phyloP scores from a whole-genome alignment of 1,284 basidiomycete species.

The Blastosporella zonata region DNA sequence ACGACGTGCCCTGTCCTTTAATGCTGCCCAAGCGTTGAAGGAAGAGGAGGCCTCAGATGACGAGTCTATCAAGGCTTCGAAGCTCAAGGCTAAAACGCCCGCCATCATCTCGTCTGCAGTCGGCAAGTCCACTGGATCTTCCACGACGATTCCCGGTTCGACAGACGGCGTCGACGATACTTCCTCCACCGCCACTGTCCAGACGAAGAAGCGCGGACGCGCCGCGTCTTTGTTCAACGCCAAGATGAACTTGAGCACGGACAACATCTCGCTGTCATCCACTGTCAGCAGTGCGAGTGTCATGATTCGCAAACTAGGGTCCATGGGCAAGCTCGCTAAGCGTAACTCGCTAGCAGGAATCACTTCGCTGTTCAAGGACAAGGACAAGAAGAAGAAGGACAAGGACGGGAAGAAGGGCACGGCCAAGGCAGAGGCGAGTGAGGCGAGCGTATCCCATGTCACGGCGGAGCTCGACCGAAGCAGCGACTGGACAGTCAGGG shows the following conservation, averaged over 20 bases:
- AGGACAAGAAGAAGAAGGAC: constrained; percentile 73
- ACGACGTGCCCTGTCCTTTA: constrained; percentile 71
- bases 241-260: constrained; percentile 89
- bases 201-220: constrained; percentile 67
- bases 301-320: constrained; percentile 96
- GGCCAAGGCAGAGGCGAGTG: constrained; percentile 66
- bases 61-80: constrained; percentile 42
- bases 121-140: constrained; percentile 21
- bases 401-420: constrained; percentile 57
- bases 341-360: constrained; percentile 90
- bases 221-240: constrained; percentile 83
- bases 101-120: constrained; percentile 21
- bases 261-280: constrained; percentile 97
- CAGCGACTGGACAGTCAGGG: constrained; percentile 48
- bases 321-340: constrained; percentile 88
- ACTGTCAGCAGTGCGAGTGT: constrained; percentile 95
- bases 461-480: constrained; percentile 82
- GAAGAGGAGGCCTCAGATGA: constrained; percentile 58
- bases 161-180: constrained; percentile 33
- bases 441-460: constrained; percentile 79
- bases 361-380: constrained; percentile 94
- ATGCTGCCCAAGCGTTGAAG: constrained; percentile 52
- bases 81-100: constrained; percentile 31
- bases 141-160: constrained; percentile 9
- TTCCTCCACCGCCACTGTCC: constrained; percentile 50